Evolutionary conservation across 2,329 filamentous ascomycete species (phyloP), one percentile per base, ranked within the genome.

Genomic region (Clonostachys rhizophaga): DNA sequence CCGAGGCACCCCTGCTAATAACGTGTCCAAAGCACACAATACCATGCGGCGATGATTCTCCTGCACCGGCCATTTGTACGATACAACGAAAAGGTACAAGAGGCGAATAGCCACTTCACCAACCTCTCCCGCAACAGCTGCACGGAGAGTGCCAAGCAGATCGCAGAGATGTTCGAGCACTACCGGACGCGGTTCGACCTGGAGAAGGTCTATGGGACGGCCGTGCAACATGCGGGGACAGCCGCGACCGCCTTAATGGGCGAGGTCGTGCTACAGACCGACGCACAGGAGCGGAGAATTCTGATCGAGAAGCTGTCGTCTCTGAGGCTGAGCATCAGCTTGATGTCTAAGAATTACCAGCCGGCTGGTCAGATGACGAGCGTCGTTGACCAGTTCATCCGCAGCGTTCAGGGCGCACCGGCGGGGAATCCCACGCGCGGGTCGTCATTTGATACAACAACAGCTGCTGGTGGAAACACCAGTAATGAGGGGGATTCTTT

Each of bases 161-260:
- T 48, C 14, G 35, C 47, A 7, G 33, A 30, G 30, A 48, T 48
- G 12, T 40, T 49, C n/a, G 44, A 46, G 33, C 11, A 41, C n/a
- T 49, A 49, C 35, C 30, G 48, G 9, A 17, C 37, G 14, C 45
- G 48, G 50, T 46, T 48, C 42, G 48, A 50, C n/a, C 20, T 45
- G 13, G 39, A 45, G 4, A 45, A 50, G 33, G 48, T 43, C 3
- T 50, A 36, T 35, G 48, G 48, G 42, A 50, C 48, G n/a, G 48
- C 46, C 17, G 45, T 50, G 4, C 45, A 47, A 34, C 48, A 50
- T 35, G 48, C 48, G 10, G 48, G 48, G 14, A 47, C 46, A 3
- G 48, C 48, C 8, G 48, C 46, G 12, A 48, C 48, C 11, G 42
- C 48, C 10, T 18, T 50, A 34, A 51, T 51, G 49, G 49, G 43